Percentiles rank a stretch among this genome's conserved stretches.
Conservation (phyloP, 192 early-diverging fungal genomes). For the Dimargaris cristalligena region DNA sequence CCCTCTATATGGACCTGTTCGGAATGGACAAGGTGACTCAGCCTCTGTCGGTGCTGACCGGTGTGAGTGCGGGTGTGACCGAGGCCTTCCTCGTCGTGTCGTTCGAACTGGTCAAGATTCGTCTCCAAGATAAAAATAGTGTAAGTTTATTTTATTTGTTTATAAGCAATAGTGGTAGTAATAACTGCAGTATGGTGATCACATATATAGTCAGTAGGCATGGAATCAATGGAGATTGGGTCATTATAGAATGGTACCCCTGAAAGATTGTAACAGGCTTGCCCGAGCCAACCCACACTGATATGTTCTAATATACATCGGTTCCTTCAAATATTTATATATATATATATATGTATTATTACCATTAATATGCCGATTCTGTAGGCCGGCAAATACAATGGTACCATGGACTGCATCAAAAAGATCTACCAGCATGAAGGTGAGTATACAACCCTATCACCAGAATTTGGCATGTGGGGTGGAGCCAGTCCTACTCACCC, state of each 20-base stretch:
- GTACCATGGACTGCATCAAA: slow-evolving; percentile 57
- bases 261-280: too few species aligned
- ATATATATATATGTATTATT: too few species aligned
- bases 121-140: slow-evolving; percentile 81
- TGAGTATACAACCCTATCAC: not conserved
- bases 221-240: too few species aligned
- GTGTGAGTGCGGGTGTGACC: slow-evolving; percentile 78
- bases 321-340: too few species aligned
- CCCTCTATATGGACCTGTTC: slow-evolving; percentile 50
- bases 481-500: too few species aligned
- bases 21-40: slow-evolving; percentile 57
- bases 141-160: slow-evolving; percentile 24
- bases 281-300: too few species aligned
- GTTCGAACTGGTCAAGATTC: slow-evolving; percentile 89
- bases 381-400: slow-evolving; percentile 65
- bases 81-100: slow-evolving; percentile 83
- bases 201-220: too few species aligned
- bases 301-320: too few species aligned
- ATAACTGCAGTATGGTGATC: too few species aligned
- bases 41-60: slow-evolving; percentile 62
- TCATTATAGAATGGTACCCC: too few species aligned
- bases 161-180: too few species aligned
- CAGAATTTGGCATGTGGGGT: too few species aligned
- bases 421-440: slow-evolving; percentile 74
- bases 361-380: not conserved